Conservation (phyloP, 2,329 filamentous ascomycete species). For the Calonectria pseudoreteaudii region DNA sequence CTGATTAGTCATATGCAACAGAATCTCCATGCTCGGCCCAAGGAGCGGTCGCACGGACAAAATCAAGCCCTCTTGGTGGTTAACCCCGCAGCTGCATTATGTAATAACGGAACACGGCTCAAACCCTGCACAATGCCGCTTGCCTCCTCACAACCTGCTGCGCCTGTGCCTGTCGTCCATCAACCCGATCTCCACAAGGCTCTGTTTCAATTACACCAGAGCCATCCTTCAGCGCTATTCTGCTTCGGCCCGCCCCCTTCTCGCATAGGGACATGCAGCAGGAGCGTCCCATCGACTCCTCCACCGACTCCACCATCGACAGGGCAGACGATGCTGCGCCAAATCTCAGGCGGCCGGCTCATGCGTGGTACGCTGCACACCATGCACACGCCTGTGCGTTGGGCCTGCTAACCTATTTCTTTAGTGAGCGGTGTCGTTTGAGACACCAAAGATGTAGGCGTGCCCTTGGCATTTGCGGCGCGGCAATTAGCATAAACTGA, state of each 20-base stretch:
- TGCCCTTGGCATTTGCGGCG: no score
- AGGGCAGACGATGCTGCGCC: background rate
- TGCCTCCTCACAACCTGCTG: background rate
- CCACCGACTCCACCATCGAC: background rate
- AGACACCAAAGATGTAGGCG: background rate
- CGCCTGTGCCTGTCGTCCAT: background rate
- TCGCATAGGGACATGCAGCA: background rate
- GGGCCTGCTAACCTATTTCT: background rate
- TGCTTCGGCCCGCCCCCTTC: background rate
- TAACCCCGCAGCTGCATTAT: background rate
- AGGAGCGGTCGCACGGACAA: background rate
- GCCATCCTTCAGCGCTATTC: background rate
- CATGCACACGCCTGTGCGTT: background rate
- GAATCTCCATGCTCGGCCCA: no score
- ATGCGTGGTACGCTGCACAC: background rate
- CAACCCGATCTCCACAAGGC: background rate
- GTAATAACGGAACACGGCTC: background rate
- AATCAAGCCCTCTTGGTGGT: background rate
- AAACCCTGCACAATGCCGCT: background rate
- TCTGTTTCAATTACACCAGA: background rate
- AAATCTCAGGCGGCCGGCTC: background rate
- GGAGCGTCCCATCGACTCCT: background rate
- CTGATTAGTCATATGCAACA: no score
- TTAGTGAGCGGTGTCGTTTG: background rate
- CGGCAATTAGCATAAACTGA: background rate